Evolutionary conservation across 192 early-diverging fungal species (phyloP).

Genomic region (Coemansia sp.): DNA sequence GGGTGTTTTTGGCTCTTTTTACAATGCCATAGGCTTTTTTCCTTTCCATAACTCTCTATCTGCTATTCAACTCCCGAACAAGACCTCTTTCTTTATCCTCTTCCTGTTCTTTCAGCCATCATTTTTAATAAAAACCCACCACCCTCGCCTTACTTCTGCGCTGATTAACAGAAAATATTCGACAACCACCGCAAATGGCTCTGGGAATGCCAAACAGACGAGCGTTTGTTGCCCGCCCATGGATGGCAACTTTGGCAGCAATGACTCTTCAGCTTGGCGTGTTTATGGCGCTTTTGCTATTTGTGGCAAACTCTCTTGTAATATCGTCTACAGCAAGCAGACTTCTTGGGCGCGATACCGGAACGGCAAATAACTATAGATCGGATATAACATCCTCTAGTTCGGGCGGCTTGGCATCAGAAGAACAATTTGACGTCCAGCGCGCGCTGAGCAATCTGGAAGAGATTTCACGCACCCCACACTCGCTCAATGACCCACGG

Average conservation of each 20-base stretch:
- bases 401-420: not conserved
- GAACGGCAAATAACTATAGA: not conserved
- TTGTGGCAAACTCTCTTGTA: slow-evolving; percentile 22
- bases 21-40: not conserved
- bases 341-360: slow-evolving; percentile 16
- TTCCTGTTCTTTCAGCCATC: too few relatives aligned
- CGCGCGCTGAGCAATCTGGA: slow-evolving; percentile 42
- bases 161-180: not conserved
- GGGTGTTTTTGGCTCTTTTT: not conserved
- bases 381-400: not conserved
- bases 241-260: slow-evolving; percentile 6
- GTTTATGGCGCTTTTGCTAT: slow-evolving; percentile 22
- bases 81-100: not conserved
- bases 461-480: slow-evolving; percentile 38
- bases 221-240: not conserved
- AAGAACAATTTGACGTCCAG: slow-evolving; percentile 29
- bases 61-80: not conserved
- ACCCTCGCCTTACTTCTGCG: not conserved
- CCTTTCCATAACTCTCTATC: not conserved
- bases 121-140: too few relatives aligned
- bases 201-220: not conserved
- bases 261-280: slow-evolving; percentile 16
- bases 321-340: slow-evolving; percentile 18
- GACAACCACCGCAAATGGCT: not conserved
- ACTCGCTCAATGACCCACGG: slow-evolving; percentile 54